Evolutionary conservation across 257 asterid species (phyloP).

Genomic region (Lycium barbarum): DNA sequence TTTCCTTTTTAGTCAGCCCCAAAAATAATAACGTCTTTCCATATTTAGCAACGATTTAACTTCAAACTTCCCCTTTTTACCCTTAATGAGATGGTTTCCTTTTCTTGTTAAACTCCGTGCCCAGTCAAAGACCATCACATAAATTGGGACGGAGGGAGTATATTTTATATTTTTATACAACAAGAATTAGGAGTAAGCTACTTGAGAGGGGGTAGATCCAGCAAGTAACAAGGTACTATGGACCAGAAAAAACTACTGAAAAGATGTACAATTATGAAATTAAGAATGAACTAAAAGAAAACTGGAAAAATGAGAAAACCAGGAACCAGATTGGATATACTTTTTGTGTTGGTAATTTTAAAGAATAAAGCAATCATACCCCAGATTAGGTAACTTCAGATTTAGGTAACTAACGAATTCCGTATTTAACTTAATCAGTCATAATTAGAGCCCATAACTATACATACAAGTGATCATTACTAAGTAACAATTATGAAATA

Average conservation of each 20-base stretch:
- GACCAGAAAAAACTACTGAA: background rate
- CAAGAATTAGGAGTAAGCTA: background rate
- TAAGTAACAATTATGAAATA: background rate
- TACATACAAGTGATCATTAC: background rate
- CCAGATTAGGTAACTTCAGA: background rate
- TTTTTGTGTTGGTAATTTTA: background rate
- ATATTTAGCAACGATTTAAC: too few species aligned
- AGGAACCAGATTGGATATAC: background rate
- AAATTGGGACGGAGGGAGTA: too few species aligned
- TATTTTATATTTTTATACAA: background rate
- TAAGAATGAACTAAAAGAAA: background rate
- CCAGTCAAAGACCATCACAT: too few species aligned
- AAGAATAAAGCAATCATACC: slow-evolving; percentile 6
- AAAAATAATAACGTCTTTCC: too few species aligned
- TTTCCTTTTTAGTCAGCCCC: too few species aligned
- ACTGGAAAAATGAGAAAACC: background rate
- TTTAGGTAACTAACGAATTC: background rate
- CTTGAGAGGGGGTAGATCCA: background rate
- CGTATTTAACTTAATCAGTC: background rate
- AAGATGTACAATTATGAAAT: background rate
- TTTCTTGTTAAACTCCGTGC: too few species aligned
- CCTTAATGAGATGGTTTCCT: too few species aligned
- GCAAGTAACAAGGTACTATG: background rate
- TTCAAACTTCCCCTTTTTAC: too few species aligned
- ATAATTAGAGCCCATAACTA: background rate